Conservation (phyloP, 768 basidiomycete species). For the Imleria badia region DNA sequence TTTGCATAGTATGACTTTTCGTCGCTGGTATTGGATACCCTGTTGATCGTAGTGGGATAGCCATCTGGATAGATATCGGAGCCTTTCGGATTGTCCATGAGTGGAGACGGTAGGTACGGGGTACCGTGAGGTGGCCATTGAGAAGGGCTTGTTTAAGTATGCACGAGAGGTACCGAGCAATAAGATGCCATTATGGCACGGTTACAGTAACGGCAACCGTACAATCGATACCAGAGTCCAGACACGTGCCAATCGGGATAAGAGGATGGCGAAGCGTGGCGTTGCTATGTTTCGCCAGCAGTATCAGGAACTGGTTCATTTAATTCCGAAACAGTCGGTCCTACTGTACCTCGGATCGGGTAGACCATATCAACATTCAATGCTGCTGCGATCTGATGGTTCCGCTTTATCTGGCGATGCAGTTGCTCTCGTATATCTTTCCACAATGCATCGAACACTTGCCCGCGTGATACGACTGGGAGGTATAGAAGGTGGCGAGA, state of each 20-base stretch:
- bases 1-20: slow-evolving; percentile 21
- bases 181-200: not conserved
- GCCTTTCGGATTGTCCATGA: slow-evolving; percentile 6
- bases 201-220: not conserved
- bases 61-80: not conserved
- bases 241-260: not conserved
- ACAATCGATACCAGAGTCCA: too few species aligned
- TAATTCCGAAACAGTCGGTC: too few species aligned
- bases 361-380: too few species aligned
- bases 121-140: not conserved
- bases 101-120: not conserved
- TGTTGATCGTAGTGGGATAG: not conserved
- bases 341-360: too few species aligned
- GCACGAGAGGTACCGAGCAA: not conserved
- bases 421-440: too few species aligned
- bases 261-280: not conserved
- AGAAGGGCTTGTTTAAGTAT: slow-evolving; percentile 1
- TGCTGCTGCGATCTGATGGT: too few species aligned
- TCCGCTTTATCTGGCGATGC: too few species aligned
- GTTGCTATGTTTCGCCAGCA: not conserved
- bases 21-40: not conserved
- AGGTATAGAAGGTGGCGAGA: too few species aligned
- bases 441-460: too few species aligned
- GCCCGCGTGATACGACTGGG: too few species aligned
- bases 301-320: not conserved